A percentile compares a stretch with the other conserved stretches of the same genome.
Evolutionary conservation across 2,329 filamentous ascomycete species (phyloP).

Genomic region (Ophioceras dolichostomum): DNA sequence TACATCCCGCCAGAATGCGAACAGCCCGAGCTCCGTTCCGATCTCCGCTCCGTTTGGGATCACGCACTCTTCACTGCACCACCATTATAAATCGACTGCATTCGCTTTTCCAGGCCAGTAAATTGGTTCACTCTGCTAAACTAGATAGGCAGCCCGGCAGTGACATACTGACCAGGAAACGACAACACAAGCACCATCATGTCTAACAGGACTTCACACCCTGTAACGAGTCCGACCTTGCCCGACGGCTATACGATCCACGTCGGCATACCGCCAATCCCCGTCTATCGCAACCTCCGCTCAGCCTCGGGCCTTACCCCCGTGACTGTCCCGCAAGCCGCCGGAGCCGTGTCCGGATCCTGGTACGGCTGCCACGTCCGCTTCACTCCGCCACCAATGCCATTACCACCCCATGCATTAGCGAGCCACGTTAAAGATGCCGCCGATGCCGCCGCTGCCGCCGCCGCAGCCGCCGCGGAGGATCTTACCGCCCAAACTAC

Average conservation of each 20-base stretch:
- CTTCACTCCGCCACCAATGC: conserved; percentile 10
- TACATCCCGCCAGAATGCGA: too few species aligned
- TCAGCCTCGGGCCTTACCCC: conserved; percentile 20
- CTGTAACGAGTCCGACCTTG: conserved; percentile 6
- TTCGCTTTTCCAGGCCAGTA: too few species aligned
- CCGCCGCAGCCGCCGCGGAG: not conserved
- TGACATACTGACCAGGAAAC: too few species aligned
- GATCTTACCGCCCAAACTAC: too few species aligned
- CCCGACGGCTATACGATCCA: conserved; percentile 22
- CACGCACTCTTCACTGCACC: too few species aligned
- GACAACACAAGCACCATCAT: not conserved
- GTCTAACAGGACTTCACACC: not conserved
- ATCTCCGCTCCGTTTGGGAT: too few species aligned
- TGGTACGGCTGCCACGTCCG: conserved; percentile 30
- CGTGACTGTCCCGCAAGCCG: conserved; percentile 22
- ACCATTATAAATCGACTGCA: too few species aligned
- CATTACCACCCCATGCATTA: too few species aligned
- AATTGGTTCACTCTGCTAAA: too few species aligned
- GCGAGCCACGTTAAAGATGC: too few species aligned
- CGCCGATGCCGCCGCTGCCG: not conserved
- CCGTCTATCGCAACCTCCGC: conserved; percentile 24
- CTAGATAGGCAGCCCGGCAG: too few species aligned
- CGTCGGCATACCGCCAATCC: conserved; percentile 19
- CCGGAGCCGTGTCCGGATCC: conserved; percentile 20
- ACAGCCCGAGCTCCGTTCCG: too few species aligned